A percentile compares a stretch with the other conserved stretches of the same genome.
These are phyloP conservation scores for Alternaria triticina DNA, from an alignment of 2,329 filamentous ascomycete species.

Conservation along the genomic window DNA sequence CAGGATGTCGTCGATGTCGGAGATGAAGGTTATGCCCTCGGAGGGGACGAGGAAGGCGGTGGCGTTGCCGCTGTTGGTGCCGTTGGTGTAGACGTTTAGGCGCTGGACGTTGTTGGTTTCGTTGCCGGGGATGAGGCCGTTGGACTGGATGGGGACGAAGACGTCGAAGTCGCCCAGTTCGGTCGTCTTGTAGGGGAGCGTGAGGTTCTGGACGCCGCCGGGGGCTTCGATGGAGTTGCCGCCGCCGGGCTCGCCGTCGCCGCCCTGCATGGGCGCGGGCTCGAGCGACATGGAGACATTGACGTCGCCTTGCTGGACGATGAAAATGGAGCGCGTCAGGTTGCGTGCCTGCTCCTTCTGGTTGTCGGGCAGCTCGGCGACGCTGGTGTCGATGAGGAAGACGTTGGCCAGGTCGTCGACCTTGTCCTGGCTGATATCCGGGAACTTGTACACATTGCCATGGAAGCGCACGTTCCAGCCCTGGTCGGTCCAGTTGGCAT, in stretches of 20 bases:
- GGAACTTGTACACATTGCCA: slow-evolving; percentile 82
- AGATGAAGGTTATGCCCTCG: slow-evolving; percentile 73
- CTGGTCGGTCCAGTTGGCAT: slow-evolving; percentile 77
- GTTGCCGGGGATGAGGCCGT: slow-evolving; percentile 66
- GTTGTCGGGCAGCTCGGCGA: slow-evolving; percentile 63
- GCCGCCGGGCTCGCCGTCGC: slow-evolving; percentile 56
- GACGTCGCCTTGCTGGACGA: slow-evolving; percentile 72
- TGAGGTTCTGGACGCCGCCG: slow-evolving; percentile 68
- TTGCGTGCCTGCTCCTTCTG: slow-evolving; percentile 74
- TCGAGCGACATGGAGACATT: slow-evolving; percentile 70
- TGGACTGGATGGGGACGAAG: slow-evolving; percentile 68
- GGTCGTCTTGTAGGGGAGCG: slow-evolving; percentile 70
- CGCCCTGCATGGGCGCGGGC: slow-evolving; percentile 63
- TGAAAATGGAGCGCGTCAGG: slow-evolving; percentile 73
- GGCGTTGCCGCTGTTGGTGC: slow-evolving; percentile 70
- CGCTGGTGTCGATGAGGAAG: slow-evolving; percentile 70
- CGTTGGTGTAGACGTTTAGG: slow-evolving; percentile 71
- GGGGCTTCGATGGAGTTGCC: slow-evolving; percentile 59
- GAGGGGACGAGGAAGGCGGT: slow-evolving; percentile 78
- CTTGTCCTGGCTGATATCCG: slow-evolving; percentile 68
- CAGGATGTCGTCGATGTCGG: slow-evolving; percentile 81
- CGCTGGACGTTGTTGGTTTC: slow-evolving; percentile 69
- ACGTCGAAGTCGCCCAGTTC: slow-evolving; percentile 74
- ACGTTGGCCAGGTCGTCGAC: slow-evolving; percentile 72
- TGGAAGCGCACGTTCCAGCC: slow-evolving; percentile 80